Percentiles rank a stretch among this genome's conserved stretches.
Evolutionary conservation across 1,284 basidiomycete genomes (phyloP).

Genomic region (Athelia sp.): DNA sequence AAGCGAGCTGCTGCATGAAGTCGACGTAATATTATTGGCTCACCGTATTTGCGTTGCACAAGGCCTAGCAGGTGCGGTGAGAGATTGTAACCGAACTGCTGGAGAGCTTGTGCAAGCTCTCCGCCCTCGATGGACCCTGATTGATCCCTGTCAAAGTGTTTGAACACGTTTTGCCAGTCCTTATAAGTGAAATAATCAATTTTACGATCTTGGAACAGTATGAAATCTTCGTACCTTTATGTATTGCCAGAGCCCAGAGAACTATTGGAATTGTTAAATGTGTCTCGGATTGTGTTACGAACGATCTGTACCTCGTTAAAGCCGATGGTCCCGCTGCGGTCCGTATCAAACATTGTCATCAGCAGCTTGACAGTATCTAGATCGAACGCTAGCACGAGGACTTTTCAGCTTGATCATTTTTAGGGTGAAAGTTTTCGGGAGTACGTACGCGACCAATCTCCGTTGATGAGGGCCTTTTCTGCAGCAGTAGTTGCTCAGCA

Average conservation of each 20-base stretch:
- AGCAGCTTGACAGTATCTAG: conserved; percentile 68
- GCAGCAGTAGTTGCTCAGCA: conserved; percentile 2
- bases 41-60: conserved; percentile 66
- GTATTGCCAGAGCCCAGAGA: conserved; percentile 76
- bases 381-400: conserved; percentile 56
- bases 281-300: neutral
- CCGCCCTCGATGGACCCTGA: conserved; percentile 68
- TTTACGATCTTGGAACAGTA: neutral
- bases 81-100: conserved; percentile 67
- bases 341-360: conserved; percentile 37
- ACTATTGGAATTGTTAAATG: conserved; percentile 33
- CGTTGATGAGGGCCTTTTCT: conserved; percentile 73
- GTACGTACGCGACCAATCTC: conserved; percentile 76
- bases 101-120: conserved; percentile 62
- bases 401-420: neutral
- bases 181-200: neutral
- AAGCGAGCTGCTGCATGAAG: conserved; percentile 14
- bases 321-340: conserved; percentile 70
- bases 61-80: conserved; percentile 57
- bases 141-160: conserved; percentile 71
- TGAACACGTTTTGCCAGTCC: conserved; percentile 64
- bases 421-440: no score
- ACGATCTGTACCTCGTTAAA: conserved; percentile 56
- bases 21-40: conserved; percentile 12
- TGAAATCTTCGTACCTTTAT: conserved; percentile 45